phyloP scores from a whole-genome alignment of 768 basidiomycete species.

The Amanita rubescens region DNA sequence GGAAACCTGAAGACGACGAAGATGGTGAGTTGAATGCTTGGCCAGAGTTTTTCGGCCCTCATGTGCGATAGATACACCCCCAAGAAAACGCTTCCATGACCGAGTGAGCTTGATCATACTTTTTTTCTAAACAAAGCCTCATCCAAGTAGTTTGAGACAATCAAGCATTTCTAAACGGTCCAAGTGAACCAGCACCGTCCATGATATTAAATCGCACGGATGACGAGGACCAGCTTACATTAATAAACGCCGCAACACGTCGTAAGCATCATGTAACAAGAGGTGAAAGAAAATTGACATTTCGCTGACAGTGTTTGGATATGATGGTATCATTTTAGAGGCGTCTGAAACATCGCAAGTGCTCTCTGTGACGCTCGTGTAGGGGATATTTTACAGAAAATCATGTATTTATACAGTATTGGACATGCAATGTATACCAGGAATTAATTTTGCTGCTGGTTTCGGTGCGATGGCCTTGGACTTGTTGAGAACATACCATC shows the following conservation, averaged over 20 bases:
- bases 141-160: constrained; percentile 57
- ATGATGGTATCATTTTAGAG: constrained; percentile 76
- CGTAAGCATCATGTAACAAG: constrained; percentile 37
- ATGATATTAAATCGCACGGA: constrained; percentile 79
- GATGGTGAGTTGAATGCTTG: constrained; percentile 41
- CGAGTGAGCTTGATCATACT: constrained; percentile 35
- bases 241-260: constrained; percentile 58
- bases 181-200: constrained; percentile 66
- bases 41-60: background rate
- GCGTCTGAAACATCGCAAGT: constrained; percentile 75
- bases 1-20: constrained; percentile 73
- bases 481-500: constrained; percentile 71
- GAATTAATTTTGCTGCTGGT: background rate
- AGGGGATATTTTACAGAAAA: constrained; percentile 7
- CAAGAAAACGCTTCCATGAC: constrained; percentile 65
- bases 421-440: background rate
- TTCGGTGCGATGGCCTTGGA: constrained; percentile 21
- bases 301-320: constrained; percentile 51
- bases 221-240: constrained; percentile 61
- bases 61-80: constrained; percentile 52
- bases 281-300: background rate
- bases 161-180: constrained; percentile 71
- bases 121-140: background rate
- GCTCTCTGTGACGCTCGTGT: constrained; percentile 65
- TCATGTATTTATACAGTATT: background rate